Percentiles rank a stretch among this genome's conserved stretches.
Evolutionary conservation across 208 protist species (phyloP).

Genomic region (Wallacemonas sp.): DNA sequence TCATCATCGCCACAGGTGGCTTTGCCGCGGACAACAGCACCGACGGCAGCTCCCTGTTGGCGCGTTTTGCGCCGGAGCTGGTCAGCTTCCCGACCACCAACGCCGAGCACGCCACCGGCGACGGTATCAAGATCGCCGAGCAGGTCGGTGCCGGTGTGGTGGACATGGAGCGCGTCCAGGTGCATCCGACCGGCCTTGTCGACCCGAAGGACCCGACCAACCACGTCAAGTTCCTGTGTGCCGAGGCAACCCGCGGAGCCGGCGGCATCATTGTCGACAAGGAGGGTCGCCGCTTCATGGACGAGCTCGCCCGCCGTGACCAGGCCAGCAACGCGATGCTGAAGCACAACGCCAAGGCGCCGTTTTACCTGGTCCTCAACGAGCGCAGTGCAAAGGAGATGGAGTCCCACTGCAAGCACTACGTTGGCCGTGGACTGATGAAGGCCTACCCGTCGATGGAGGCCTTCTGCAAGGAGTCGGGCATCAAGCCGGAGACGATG

Average conservation of each 20-base stretch:
- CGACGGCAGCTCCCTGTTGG: slow-evolving; percentile 47
- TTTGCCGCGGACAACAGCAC: slow-evolving; percentile 42
- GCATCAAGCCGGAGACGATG: slow-evolving; percentile 33
- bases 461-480: slow-evolving; percentile 53
- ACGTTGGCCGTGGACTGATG: slow-evolving; percentile 80
- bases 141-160: slow-evolving; percentile 53
- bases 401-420: slow-evolving; percentile 79
- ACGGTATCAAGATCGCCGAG: slow-evolving; percentile 75
- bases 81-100: slow-evolving; percentile 88
- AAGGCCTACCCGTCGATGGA: slow-evolving; percentile 37
- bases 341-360: slow-evolving; percentile 36
- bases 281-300: slow-evolving; percentile 77
- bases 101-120: slow-evolving; percentile 74
- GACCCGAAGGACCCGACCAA: slow-evolving; percentile 81
- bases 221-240: slow-evolving; percentile 91
- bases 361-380: slow-evolving; percentile 75
- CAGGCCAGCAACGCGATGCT: slow-evolving; percentile 81
- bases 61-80: slow-evolving; percentile 62
- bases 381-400: slow-evolving; percentile 58
- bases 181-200: slow-evolving; percentile 95
- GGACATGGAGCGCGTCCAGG: slow-evolving; percentile 74
- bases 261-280: slow-evolving; percentile 88
- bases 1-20: slow-evolving; percentile 87
- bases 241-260: slow-evolving; percentile 93
- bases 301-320: slow-evolving; percentile 93